Base-by-base conservation (phyloP, 169 alveolate species). In the Eimeria necatrix region DNA sequence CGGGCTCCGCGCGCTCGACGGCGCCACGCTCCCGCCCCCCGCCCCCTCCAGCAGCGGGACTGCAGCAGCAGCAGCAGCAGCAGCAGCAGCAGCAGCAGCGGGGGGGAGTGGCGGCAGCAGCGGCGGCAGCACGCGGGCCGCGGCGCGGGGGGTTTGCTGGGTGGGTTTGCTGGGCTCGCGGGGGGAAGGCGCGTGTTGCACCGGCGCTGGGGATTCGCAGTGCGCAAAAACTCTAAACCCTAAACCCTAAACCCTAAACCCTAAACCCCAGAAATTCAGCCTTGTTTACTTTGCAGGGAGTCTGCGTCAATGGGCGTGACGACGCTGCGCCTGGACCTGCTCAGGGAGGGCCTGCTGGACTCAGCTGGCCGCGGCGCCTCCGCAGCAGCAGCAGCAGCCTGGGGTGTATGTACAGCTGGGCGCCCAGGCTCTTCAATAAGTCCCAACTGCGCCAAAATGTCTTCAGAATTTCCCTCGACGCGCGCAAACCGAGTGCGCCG, bases 401-500 rank as follows among this genome's bases (percentile, higher is more conserved):
- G 41, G 41, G 41, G 41, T 32, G 41, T 12, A 59, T 16, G 22
- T 12, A 2, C 41, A 22, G 80, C 22, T 16, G 80, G 41, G 1
- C 16, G 14, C 32, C 41, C n/a, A 53, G n/a, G 12, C 16, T 70
- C 14, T 14, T 71, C 74, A 68, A 53, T 20, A 0, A 71, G 53
- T 3, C 94, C 94, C 48, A 89, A 74, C 64, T 89, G 86, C 0
- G 94, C 73, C 18, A 74, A 22, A 8, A 89, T 56, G 7, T 71
- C 88, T 41, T 89, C 81, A 5, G 87, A 18, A 59, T 59, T 89
- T 4, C 94, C 94, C 26, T 89, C 89, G 16, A 89, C 94, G 9
- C 78, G 73, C n/a, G 89, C 81, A 52, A 89, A 70, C 10, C 94
- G 94, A 41, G 88, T 48, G 6, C 94, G 87, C 61, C 94, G 52